phyloP scores from a whole-genome alignment of 352 stramenopile species.

The Phytophthora crassamura region DNA sequence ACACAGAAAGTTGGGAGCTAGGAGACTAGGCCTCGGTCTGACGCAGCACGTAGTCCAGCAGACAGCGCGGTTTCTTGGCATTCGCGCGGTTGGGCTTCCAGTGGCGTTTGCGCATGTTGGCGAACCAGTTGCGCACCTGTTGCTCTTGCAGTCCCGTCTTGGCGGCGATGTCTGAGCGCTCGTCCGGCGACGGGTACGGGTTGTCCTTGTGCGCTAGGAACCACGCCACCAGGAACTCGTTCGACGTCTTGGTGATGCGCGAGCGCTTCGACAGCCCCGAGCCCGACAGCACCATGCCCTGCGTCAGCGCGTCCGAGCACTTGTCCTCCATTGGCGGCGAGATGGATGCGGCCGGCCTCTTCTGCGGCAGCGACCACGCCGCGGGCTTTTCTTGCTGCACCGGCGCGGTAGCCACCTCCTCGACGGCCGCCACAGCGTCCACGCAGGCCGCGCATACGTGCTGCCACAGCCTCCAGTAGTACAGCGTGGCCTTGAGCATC shows the following conservation, averaged over 20 bases:
- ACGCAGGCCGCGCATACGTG: constrained; percentile 51
- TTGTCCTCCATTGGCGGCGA: constrained; percentile 46
- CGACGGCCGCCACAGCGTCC: constrained; percentile 43
- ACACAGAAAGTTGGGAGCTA: too few species aligned
- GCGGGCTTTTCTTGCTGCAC: constrained; percentile 6
- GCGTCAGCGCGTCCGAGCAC: constrained; percentile 44
- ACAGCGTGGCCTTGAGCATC: constrained; percentile 64
- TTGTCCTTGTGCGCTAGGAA: constrained; percentile 89
- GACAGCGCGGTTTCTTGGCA: constrained; percentile 78
- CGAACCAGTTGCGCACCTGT: constrained; percentile 90
- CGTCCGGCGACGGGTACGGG: constrained; percentile 73
- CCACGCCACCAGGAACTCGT: constrained; percentile 88
- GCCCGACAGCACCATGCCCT: constrained; percentile 40
- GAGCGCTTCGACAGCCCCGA: constrained; percentile 45
- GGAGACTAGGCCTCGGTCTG: constrained; percentile 45
- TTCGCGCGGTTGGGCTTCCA: constrained; percentile 82
- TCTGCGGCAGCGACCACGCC: constrained; percentile 29
- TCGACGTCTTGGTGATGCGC: constrained; percentile 74
- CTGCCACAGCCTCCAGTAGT: constrained; percentile 68
- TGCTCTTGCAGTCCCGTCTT: constrained; percentile 78
- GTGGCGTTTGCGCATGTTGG: constrained; percentile 90
- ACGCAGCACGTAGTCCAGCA: constrained; percentile 82
- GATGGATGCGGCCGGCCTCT: constrained; percentile 35
- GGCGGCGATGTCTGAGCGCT: constrained; percentile 73
- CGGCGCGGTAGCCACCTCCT: constrained; percentile 33